A percentile compares a stretch with the other conserved stretches of the same genome.
These are phyloP conservation scores for Fulvia fulva DNA, from an alignment of 2,329 filamentous ascomycete genomes.

Conservation along the genomic window DNA sequence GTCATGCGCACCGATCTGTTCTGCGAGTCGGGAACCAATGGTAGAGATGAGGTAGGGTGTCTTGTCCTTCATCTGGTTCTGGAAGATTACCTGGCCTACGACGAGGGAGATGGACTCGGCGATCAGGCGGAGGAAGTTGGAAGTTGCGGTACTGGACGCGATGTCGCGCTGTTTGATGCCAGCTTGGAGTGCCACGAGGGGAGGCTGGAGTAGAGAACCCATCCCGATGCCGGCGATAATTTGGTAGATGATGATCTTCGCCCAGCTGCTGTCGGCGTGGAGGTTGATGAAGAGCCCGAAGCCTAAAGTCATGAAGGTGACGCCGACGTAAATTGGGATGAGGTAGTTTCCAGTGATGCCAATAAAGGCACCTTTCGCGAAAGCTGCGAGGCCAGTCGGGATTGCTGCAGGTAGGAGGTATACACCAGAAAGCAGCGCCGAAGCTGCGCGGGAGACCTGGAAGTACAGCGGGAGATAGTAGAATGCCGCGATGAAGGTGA, in stretches of 20 bases:
- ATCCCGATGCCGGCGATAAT: constrained; percentile 50
- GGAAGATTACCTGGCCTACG: constrained; percentile 49
- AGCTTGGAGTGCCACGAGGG: constrained; percentile 54
- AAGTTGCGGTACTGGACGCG: constrained; percentile 50
- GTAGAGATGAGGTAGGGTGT: not conserved
- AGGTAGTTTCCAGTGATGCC: constrained; percentile 48
- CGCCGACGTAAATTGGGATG: constrained; percentile 44
- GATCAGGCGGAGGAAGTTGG: constrained; percentile 46
- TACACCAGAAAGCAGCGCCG: constrained; percentile 56
- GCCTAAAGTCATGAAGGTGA: constrained; percentile 42
- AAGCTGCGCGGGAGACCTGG: constrained; percentile 61
- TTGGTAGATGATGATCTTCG: constrained; percentile 46
- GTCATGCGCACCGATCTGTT: not conserved
- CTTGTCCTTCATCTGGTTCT: constrained; percentile 19
- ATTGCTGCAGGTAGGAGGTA: constrained; percentile 59
- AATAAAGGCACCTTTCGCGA: constrained; percentile 47
- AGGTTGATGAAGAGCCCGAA: constrained; percentile 47
- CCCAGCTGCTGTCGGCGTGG: constrained; percentile 34
- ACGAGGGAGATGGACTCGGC: constrained; percentile 47
- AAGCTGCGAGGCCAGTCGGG: constrained; percentile 42
- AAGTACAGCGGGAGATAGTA: constrained; percentile 74
- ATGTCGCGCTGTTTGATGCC: constrained; percentile 43
- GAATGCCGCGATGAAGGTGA: constrained; percentile 59
- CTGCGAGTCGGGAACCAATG: not conserved
- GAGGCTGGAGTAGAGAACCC: constrained; percentile 52